These are phyloP conservation scores for Fusarium austroafricanum DNA, from an alignment of 2,329 filamentous ascomycete species.

Conservation along the genomic window DNA sequence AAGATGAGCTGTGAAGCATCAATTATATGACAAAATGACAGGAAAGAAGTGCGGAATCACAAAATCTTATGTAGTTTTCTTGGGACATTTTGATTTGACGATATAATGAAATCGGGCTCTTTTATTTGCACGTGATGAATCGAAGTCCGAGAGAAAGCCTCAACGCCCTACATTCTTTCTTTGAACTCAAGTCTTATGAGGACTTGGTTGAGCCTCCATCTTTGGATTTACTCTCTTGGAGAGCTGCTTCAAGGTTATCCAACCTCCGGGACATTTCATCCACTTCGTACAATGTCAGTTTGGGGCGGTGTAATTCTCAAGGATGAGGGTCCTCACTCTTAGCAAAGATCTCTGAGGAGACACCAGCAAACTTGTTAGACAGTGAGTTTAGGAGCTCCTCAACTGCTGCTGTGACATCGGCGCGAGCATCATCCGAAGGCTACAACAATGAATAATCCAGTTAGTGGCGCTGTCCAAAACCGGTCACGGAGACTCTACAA, in stretches of 20 bases:
- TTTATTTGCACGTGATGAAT: conserved; percentile 24
- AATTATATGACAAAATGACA: conserved; percentile 12
- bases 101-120: conserved; percentile 26
- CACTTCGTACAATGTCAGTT: conserved; percentile 67
- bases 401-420: conserved; percentile 80
- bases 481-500: conserved; percentile 9
- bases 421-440: conserved; percentile 61
- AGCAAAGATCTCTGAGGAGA: conserved; percentile 87
- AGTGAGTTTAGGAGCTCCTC: conserved; percentile 89
- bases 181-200: conserved; percentile 8
- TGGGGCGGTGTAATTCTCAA: background rate
- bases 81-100: conserved; percentile 33
- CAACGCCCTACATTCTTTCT: conserved; percentile 21
- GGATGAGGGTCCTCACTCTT: conserved; percentile 76
- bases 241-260: conserved; percentile 82
- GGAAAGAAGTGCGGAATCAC: conserved; percentile 24
- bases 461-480: conserved; percentile 31
- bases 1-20: conserved; percentile 52
- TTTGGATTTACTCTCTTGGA: conserved; percentile 68
- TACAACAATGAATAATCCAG: conserved; percentile 35
- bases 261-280: conserved; percentile 92
- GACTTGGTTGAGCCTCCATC: conserved; percentile 54
- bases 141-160: conserved; percentile 26
- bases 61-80: conserved; percentile 36
- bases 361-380: conserved; percentile 84